These are phyloP conservation scores for Penicillium riverlandense DNA, from an alignment of 495 filamentous ascomycete species.

Conservation along the genomic window DNA sequence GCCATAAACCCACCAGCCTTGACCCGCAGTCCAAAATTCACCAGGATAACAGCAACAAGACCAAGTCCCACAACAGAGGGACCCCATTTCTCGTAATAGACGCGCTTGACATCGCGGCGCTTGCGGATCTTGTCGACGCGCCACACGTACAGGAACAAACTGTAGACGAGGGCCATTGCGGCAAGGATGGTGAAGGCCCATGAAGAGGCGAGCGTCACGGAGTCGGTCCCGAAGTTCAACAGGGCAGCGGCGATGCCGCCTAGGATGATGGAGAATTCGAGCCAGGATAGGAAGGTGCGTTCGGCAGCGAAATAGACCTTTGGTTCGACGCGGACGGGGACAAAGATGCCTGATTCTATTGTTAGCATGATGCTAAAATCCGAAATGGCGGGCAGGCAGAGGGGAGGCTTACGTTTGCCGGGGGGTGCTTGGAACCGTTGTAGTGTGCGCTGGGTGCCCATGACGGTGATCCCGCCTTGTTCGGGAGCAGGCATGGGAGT, in stretches of 20 bases:
- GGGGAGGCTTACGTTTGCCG: constrained; percentile 59
- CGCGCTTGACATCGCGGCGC: constrained; percentile 62
- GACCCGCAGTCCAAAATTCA: constrained; percentile 61
- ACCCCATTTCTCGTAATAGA: constrained; percentile 83
- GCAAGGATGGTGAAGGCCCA: constrained; percentile 80
- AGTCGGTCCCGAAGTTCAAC: constrained; percentile 72
- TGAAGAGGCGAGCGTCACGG: constrained; percentile 54
- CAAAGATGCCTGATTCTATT: constrained; percentile 60
- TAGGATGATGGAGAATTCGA: constrained; percentile 92
- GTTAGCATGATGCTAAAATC: too few relatives aligned
- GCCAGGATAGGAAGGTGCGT: constrained; percentile 93
- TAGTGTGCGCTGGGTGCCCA: constrained; percentile 48
- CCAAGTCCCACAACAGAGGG: constrained; percentile 72
- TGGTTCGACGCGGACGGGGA: constrained; percentile 90
- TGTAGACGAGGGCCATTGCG: constrained; percentile 66
- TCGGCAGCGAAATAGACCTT: constrained; percentile 98
- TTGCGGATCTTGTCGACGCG: constrained; percentile 75
- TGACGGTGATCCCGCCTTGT: constrained; percentile 37
- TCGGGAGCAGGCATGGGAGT: constrained; percentile 50
- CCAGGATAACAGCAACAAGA: constrained; percentile 60
- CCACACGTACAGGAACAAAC: constrained; percentile 77
- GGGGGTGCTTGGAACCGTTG: constrained; percentile 76
- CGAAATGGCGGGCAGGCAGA: too few relatives aligned
- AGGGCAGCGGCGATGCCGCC: constrained; percentile 85
- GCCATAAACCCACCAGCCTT: constrained; percentile 27